Evolutionary conservation across 495 filamentous ascomycete species (phyloP).

Genomic region (Neurospora sp.): DNA sequence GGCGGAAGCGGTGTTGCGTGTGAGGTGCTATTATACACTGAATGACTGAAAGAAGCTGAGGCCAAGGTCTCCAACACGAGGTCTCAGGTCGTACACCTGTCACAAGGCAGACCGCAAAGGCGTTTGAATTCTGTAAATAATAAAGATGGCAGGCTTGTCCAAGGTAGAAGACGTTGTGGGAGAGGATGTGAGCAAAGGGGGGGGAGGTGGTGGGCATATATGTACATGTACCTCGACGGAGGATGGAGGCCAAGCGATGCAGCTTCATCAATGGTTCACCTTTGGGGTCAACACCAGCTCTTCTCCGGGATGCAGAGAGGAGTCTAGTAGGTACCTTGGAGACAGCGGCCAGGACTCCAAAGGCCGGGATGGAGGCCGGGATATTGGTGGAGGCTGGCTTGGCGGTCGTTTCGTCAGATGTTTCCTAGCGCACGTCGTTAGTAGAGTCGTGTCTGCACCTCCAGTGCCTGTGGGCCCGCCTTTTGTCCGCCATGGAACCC

Average conservation of each 20-base stretch:
- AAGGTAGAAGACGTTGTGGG: background rate
- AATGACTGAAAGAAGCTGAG: background rate
- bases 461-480: background rate
- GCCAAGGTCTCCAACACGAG: slow-evolving; percentile 17
- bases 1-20: background rate
- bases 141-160: background rate
- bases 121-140: background rate
- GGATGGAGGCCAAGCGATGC: background rate
- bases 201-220: background rate
- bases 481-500: background rate
- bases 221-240: background rate
- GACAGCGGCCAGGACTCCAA: background rate
- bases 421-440: slow-evolving; percentile 4
- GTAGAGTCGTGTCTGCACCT: background rate
- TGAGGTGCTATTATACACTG: background rate
- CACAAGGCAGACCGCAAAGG: background rate
- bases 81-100: slow-evolving; percentile 15
- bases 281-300: background rate
- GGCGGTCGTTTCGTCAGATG: slow-evolving; percentile 10
- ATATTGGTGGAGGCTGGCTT: slow-evolving; percentile 1
- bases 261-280: background rate
- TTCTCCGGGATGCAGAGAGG: background rate
- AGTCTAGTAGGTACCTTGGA: background rate
- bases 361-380: background rate
- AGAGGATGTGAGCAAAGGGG: background rate